A percentile compares a stretch with the other conserved stretches of the same genome.
These are phyloP conservation scores for Metschnikowia kunwiensis DNA, from an alignment of 805 yeast genomes.

Conservation along the genomic window DNA sequence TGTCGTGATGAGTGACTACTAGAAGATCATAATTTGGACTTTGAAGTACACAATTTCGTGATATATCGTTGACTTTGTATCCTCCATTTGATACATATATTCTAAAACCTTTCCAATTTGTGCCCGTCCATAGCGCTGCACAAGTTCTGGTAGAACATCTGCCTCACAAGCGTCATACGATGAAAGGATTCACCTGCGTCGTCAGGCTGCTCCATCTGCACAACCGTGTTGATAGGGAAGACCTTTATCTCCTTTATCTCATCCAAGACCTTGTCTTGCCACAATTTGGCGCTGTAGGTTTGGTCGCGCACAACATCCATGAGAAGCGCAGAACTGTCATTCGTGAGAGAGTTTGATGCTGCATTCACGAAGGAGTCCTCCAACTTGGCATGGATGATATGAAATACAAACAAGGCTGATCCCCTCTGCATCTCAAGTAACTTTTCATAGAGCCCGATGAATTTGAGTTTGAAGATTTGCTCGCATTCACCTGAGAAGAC, in stretches of 20 bases:
- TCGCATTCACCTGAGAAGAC: slow-evolving; percentile 27
- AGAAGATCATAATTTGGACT: too few species aligned
- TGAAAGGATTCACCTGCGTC: slow-evolving; percentile 2
- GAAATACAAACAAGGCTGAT: slow-evolving; percentile 28
- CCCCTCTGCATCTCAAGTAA: slow-evolving; percentile 23
- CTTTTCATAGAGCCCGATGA: slow-evolving; percentile 28
- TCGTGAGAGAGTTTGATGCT: slow-evolving; percentile 26
- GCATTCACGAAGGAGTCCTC: slow-evolving; percentile 28
- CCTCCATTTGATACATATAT: too few species aligned
- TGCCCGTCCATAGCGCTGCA: slow-evolving; percentile 36
- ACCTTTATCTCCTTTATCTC: background rate
- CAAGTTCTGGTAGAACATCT: slow-evolving; percentile 37
- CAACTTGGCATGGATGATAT: slow-evolving; percentile 29
- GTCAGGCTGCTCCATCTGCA: background rate
- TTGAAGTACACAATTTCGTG: too few species aligned
- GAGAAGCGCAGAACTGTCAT: slow-evolving; percentile 28
- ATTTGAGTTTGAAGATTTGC: slow-evolving; percentile 29
- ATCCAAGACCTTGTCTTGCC: background rate
- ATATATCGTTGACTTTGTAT: too few species aligned
- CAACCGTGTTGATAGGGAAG: background rate
- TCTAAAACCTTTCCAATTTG: slow-evolving; percentile 27
- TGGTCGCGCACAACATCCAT: slow-evolving; percentile 16
- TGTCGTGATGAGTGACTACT: too few species aligned
- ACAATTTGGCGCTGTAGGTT: slow-evolving; percentile 13
- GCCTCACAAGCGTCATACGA: slow-evolving; percentile 10